Conservation (phyloP, 2,329 filamentous ascomycete genomes). For the Magnaporthales sp. region DNA sequence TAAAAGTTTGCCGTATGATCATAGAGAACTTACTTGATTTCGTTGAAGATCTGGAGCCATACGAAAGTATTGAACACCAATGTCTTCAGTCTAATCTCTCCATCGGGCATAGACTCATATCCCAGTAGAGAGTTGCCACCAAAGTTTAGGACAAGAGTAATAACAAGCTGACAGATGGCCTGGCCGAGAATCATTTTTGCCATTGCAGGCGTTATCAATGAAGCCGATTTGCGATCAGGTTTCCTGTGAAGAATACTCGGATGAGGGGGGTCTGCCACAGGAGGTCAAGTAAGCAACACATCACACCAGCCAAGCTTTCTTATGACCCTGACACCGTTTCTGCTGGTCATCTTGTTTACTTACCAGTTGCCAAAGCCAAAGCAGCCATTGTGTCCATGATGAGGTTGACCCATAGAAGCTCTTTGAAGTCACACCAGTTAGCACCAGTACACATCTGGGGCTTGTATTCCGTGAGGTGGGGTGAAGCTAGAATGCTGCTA, state of each 20-base stretch:
- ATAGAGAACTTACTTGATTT: slow-evolving; percentile 38
- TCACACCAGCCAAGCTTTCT: background rate
- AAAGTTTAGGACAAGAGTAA: slow-evolving; percentile 73
- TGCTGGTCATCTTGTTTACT: background rate
- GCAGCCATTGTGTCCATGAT: slow-evolving; percentile 97
- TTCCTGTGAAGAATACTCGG: slow-evolving; percentile 73
- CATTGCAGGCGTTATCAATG: slow-evolving; percentile 80
- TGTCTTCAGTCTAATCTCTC: slow-evolving; percentile 28
- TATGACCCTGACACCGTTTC: too few species aligned
- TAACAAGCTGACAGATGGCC: slow-evolving; percentile 76
- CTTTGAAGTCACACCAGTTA: background rate
- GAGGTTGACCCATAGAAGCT: slow-evolving; percentile 91
- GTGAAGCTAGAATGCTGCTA: background rate
- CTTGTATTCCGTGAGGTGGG: background rate
- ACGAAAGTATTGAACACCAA: slow-evolving; percentile 64
- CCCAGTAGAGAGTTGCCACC: slow-evolving; percentile 46
- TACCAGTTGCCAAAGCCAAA: slow-evolving; percentile 62
- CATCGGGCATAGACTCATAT: slow-evolving; percentile 28
- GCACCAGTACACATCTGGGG: background rate
- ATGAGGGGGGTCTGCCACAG: slow-evolving; percentile 60
- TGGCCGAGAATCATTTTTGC: slow-evolving; percentile 99
- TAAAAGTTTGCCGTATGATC: background rate
- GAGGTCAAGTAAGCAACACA: slow-evolving; percentile 18
- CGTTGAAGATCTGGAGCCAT: slow-evolving; percentile 67
- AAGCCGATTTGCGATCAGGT: slow-evolving; percentile 46